phyloP scores from a whole-genome alignment of 2,329 filamentous ascomycete species.

The Fusarium temperatum region DNA sequence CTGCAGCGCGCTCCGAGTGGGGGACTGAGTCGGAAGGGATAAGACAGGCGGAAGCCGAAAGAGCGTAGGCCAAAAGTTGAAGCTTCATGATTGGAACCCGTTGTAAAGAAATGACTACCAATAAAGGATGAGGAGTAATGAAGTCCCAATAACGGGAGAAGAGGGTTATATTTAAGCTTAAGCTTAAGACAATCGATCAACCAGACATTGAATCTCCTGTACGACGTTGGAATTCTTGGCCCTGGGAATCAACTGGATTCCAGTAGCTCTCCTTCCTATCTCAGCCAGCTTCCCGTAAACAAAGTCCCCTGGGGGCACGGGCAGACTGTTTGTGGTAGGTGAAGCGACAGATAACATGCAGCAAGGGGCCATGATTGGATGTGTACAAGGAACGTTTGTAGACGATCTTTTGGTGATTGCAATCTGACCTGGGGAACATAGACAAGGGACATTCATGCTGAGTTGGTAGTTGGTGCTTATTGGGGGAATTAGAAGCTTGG shows the following conservation, averaged over 20 bases:
- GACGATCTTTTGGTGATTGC: constrained; percentile 5
- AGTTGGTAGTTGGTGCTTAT: neutral
- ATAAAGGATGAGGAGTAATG: neutral
- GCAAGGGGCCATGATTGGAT: constrained; percentile 18
- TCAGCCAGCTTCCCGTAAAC: constrained; percentile 10
- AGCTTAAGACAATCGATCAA: neutral
- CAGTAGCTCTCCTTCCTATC: constrained; percentile 31
- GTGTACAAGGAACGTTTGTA: constrained; percentile 16
- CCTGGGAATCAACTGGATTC: neutral
- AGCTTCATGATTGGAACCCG: constrained; percentile 43
- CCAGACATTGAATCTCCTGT: neutral
- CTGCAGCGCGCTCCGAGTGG: constrained; percentile 14
- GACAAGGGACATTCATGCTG: neutral
- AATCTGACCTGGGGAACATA: neutral
- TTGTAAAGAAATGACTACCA: neutral
- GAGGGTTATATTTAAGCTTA: constrained; percentile 24
- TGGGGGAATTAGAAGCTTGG: neutral
- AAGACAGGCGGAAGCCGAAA: constrained; percentile 48
- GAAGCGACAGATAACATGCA: constrained; percentile 18
- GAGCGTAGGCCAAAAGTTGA: constrained; percentile 26
- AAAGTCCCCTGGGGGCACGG: constrained; percentile 4
- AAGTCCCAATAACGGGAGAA: neutral
- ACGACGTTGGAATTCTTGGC: neutral
- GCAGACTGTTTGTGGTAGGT: constrained; percentile 30
- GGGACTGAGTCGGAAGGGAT: constrained; percentile 49